phyloP scores from a whole-genome alignment of 2,329 filamentous ascomycete genomes.

The Stagonosporopsis chrysanthemi region DNA sequence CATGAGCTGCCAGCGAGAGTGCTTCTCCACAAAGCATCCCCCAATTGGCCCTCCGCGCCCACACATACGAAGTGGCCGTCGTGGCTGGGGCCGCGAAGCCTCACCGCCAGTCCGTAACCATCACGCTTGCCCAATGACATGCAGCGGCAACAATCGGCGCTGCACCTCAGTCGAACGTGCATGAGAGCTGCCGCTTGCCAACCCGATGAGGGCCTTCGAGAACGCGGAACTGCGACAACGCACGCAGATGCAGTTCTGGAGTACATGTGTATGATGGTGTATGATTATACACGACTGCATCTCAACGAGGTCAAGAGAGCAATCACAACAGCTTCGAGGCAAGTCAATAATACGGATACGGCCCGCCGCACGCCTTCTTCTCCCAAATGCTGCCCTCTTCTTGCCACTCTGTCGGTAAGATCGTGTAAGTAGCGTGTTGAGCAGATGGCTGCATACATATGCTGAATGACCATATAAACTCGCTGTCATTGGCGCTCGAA shows the following conservation, averaged over 20 bases:
- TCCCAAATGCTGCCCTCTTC: background rate
- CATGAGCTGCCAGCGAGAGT: conserved; percentile 22
- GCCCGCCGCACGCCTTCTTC: too few species aligned
- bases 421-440: background rate
- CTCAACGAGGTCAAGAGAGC: background rate
- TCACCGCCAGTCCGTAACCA: conserved; percentile 40
- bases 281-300: background rate
- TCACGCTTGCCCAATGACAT: conserved; percentile 26
- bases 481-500: conserved; percentile 15
- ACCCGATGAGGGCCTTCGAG: conserved; percentile 11
- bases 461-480: conserved; percentile 9
- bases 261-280: background rate
- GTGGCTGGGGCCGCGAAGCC: conserved; percentile 24
- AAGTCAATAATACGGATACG: too few species aligned
- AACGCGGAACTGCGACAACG: conserved; percentile 32
- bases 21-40: conserved; percentile 6
- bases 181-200: conserved; percentile 26
- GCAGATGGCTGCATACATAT: background rate
- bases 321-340: conserved; percentile 3
- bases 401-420: conserved; percentile 9
- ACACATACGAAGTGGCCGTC: conserved; percentile 5
- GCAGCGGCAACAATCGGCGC: conserved; percentile 27
- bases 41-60: conserved; percentile 18
- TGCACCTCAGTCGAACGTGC: conserved; percentile 30
- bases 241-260: conserved; percentile 29